Evolutionary conservation across 2,329 filamentous ascomycete species (phyloP).

Genomic region (Mariannaea elegans): DNA sequence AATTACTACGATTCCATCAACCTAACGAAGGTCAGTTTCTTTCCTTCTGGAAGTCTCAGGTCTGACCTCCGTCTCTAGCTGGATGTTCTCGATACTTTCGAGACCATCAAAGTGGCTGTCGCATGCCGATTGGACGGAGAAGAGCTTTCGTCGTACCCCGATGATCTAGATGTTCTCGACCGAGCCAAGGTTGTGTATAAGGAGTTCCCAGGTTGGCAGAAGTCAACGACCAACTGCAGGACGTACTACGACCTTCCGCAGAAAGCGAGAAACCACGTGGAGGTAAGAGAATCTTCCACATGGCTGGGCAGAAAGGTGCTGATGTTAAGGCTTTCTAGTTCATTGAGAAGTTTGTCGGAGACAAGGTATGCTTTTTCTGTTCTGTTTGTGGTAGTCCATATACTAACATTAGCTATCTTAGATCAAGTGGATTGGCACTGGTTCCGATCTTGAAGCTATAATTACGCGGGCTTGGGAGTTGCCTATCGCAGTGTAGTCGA

Average conservation of each 20-base stretch:
- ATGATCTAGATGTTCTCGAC: background rate
- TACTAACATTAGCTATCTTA: constrained; percentile 7
- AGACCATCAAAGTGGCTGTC: constrained; percentile 20
- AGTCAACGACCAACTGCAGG: constrained; percentile 15
- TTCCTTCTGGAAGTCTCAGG: background rate
- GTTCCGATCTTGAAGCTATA: constrained; percentile 28
- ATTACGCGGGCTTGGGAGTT: constrained; percentile 21
- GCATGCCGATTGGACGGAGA: constrained; percentile 1
- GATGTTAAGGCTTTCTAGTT: background rate
- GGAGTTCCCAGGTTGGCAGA: constrained; percentile 25
- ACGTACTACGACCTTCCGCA: constrained; percentile 22
- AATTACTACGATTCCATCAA: constrained; percentile 17
- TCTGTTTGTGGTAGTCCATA: background rate
- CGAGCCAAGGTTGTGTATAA: constrained; percentile 19
- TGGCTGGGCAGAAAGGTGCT: background rate
- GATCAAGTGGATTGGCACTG: constrained; percentile 32
- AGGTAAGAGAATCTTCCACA: constrained; percentile 12
- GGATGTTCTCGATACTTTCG: constrained; percentile 20
- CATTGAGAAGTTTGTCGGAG: constrained; percentile 5
- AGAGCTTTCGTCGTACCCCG: constrained; percentile 17
- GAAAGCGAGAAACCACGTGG: constrained; percentile 16
- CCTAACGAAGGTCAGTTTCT: constrained; percentile 12
- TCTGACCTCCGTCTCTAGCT: background rate
- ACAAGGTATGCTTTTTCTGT: background rate
- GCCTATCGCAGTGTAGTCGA: background rate